phyloP scores from a whole-genome alignment of 2,329 filamentous ascomycete genomes.

The Penicillium griseofulvum region DNA sequence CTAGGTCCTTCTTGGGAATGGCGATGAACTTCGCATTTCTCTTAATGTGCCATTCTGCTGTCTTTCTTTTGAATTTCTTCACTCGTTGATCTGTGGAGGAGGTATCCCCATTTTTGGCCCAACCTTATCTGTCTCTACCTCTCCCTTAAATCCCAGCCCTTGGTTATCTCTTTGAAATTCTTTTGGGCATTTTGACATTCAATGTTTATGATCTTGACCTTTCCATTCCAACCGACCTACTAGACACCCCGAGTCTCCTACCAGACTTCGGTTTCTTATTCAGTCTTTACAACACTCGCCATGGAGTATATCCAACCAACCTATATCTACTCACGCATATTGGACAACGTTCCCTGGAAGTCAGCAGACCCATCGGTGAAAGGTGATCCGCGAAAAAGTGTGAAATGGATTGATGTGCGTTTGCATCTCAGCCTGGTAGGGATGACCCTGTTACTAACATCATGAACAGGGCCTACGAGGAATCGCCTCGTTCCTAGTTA shows the following conservation, averaged over 20 bases:
- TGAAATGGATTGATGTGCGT: constrained; percentile 9
- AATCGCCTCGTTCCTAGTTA: constrained; percentile 54
- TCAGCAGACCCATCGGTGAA: constrained; percentile 12
- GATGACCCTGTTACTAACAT: background rate
- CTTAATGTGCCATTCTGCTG: constrained; percentile 6
- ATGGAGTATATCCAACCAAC: constrained; percentile 22
- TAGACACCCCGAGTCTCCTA: background rate
- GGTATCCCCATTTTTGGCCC: background rate
- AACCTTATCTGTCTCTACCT: background rate
- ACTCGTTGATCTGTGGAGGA: constrained; percentile 2
- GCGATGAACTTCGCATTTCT: background rate
- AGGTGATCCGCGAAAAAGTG: constrained; percentile 10
- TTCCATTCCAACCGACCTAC: background rate
- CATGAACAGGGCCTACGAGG: constrained; percentile 50
- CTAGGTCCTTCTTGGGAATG: background rate
- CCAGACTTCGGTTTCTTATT: background rate
- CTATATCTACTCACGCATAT: constrained; percentile 18
- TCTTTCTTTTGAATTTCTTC: background rate
- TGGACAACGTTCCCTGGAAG: constrained; percentile 25
- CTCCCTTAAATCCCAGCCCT: background rate
- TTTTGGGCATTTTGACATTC: background rate
- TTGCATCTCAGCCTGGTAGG: background rate
- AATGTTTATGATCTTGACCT: background rate
- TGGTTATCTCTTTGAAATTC: background rate
- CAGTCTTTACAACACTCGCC: background rate